A percentile compares a stretch with the other conserved stretches of the same genome.
phyloP scores from a whole-genome alignment of 73 alveolate genomes.

The Paramecium primaurelia region DNA sequence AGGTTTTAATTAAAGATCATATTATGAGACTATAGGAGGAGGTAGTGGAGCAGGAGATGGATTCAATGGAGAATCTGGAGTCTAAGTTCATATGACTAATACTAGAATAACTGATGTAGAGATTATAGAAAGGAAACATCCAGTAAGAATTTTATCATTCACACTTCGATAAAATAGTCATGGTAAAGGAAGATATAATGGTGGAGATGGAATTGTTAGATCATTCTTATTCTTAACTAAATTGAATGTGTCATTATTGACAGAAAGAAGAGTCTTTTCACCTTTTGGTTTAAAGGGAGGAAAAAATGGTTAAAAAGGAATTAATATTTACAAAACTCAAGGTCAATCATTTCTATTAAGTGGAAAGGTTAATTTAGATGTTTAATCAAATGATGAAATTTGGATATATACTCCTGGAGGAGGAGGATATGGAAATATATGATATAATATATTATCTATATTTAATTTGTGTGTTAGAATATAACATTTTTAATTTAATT shows the following conservation, averaged over 20 bases:
- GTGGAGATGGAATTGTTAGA: conserved; percentile 93
- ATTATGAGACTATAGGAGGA: conserved; percentile 91
- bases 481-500: no score
- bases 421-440: not conserved
- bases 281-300: conserved; percentile 94
- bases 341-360: conserved; percentile 71
- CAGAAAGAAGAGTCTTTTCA: conserved; percentile 83
- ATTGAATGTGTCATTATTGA: conserved; percentile 68
- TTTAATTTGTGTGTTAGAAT: not conserved
- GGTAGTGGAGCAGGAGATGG: conserved; percentile 93
- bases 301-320: conserved; percentile 74
- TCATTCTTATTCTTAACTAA: conserved; percentile 73
- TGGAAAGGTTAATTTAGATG: conserved; percentile 71
- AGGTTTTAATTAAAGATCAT: conserved; percentile 64
- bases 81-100: conserved; percentile 93
- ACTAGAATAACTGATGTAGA: conserved; percentile 93
- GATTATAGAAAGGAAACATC: conserved; percentile 81
- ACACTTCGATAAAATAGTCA: conserved; percentile 77
- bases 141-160: conserved; percentile 76
- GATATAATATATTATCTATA: not conserved
- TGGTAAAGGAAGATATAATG: conserved; percentile 80
- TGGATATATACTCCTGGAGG: conserved; percentile 40
- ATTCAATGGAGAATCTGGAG: conserved; percentile 83
- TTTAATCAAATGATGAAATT: not conserved
- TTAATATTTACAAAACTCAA: conserved; percentile 66